Evolutionary conservation across 805 yeast genomes (phyloP).

Genomic region (Saturnispora gosingensis): DNA sequence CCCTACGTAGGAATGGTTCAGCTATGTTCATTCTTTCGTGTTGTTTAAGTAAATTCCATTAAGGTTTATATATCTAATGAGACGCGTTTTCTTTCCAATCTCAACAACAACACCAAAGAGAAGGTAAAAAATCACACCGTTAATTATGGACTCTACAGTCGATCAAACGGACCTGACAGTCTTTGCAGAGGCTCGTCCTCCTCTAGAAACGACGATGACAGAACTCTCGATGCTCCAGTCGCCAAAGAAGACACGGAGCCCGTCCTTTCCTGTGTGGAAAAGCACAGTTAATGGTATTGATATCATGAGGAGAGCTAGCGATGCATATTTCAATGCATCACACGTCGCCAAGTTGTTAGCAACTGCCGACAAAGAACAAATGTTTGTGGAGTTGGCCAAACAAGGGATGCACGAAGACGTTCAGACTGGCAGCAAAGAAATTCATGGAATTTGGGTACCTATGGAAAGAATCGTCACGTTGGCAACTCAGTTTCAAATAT

Average conservation of each 20-base stretch:
- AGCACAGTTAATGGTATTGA: constrained; percentile 52
- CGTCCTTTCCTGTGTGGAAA: constrained; percentile 44
- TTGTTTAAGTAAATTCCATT: not conserved
- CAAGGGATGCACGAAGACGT: constrained; percentile 59
- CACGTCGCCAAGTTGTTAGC: constrained; percentile 63
- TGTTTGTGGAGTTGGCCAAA: not conserved
- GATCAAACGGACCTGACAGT: constrained; percentile 1
- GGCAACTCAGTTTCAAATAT: constrained; percentile 40
- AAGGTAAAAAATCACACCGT: not conserved
- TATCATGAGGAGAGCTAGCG: constrained; percentile 56
- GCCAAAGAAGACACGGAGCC: not conserved
- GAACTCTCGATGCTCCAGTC: constrained; percentile 1
- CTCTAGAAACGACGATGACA: not conserved
- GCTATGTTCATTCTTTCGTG: constrained; percentile 23
- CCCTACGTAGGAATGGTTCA: constrained; percentile 41
- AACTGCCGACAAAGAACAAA: not conserved
- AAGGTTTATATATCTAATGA: not conserved
- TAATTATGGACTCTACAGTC: constrained; percentile 1
- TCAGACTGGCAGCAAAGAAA: constrained; percentile 67
- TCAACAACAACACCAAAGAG: not conserved
- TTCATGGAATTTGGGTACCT: constrained; percentile 72
- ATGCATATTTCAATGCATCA: constrained; percentile 63
- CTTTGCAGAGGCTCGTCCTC: constrained; percentile 1
- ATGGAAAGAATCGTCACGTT: constrained; percentile 47
- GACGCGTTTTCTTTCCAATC: not conserved